Conservation (phyloP, 768 basidiomycete species). For the Fomitopsis serialis region DNA sequence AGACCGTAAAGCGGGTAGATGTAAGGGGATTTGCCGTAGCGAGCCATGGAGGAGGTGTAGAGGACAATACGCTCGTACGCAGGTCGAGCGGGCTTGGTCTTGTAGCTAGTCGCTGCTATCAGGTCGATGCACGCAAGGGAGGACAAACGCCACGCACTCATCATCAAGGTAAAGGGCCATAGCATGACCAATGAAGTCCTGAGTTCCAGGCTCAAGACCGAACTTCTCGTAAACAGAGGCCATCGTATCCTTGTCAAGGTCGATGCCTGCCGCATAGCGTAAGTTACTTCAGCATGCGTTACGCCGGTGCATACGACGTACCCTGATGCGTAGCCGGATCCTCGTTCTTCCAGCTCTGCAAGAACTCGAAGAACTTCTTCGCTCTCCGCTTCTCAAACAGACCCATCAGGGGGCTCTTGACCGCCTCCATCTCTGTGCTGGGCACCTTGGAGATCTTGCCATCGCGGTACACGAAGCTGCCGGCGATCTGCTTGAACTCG, state of each 20-base stretch:
- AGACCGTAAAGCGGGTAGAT: conserved; percentile 99
- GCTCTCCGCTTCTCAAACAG: conserved; percentile 97
- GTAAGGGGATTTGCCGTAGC: conserved; percentile 99
- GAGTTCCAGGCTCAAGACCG: conserved; percentile 93
- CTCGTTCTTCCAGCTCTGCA: conserved; percentile 93
- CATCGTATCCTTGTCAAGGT: conserved; percentile 92
- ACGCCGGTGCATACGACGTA: conserved; percentile 23
- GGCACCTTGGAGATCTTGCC: conserved; percentile 97
- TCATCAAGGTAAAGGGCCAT: conserved; percentile 99
- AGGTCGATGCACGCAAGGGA: background rate
- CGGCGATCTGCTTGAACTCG: conserved; percentile 99
- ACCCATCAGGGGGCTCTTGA: conserved; percentile 95
- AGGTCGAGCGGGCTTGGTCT: conserved; percentile 84
- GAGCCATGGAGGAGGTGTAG: conserved; percentile 97
- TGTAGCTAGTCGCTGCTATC: conserved; percentile 56
- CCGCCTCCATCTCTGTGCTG: conserved; percentile 95
- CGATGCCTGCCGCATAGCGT: conserved; percentile 49
- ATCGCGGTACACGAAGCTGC: conserved; percentile 96
- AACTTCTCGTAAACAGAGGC: conserved; percentile 94
- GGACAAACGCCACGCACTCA: conserved; percentile 56
- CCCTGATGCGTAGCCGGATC: conserved; percentile 97
- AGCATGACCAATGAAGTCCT: conserved; percentile 98
- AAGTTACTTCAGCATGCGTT: background rate
- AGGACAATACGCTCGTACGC: conserved; percentile 93
- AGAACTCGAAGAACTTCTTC: conserved; percentile 97